These are phyloP conservation scores for Peronospora destructor DNA, from an alignment of 352 stramenopile genomes.

Conservation along the genomic window DNA sequence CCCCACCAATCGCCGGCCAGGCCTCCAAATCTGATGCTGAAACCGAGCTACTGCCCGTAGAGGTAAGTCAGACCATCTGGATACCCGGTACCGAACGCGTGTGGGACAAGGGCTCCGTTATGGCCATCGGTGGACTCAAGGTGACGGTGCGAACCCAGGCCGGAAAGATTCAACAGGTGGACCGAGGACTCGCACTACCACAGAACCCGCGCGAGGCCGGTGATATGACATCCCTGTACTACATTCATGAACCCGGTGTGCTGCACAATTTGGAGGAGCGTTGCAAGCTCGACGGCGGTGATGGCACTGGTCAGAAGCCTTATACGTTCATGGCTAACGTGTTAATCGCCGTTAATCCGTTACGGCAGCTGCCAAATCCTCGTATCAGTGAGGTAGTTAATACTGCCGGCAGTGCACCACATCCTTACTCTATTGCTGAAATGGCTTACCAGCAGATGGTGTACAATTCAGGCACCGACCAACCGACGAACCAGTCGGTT, in stretches of 20 bases:
- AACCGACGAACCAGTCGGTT: slow-evolving; percentile 82
- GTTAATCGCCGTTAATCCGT: slow-evolving; percentile 88
- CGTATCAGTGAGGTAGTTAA: slow-evolving; percentile 70
- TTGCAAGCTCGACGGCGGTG: slow-evolving; percentile 79
- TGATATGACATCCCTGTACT: slow-evolving; percentile 92
- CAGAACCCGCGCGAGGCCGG: slow-evolving; percentile 78
- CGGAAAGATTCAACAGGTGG: slow-evolving; percentile 83
- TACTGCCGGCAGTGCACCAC: slow-evolving; percentile 61
- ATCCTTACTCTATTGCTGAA: slow-evolving; percentile 85
- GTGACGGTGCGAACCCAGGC: slow-evolving; percentile 77
- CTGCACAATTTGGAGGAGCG: slow-evolving; percentile 92
- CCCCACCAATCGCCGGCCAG: slow-evolving; percentile 60
- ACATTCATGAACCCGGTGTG: slow-evolving; percentile 93
- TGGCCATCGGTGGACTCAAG: slow-evolving; percentile 82
- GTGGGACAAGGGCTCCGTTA: slow-evolving; percentile 75
- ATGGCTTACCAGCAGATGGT: slow-evolving; percentile 90
- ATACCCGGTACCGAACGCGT: slow-evolving; percentile 63
- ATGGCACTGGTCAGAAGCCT: slow-evolving; percentile 59
- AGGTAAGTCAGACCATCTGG: slow-evolving; percentile 68
- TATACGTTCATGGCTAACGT: slow-evolving; percentile 94
- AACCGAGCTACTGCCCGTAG: slow-evolving; percentile 65
- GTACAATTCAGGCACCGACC: slow-evolving; percentile 80
- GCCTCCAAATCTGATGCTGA: slow-evolving; percentile 59
- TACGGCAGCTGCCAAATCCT: slow-evolving; percentile 77
- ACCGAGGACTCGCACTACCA: slow-evolving; percentile 62